A percentile compares a stretch with the other conserved stretches of the same genome.
Conservation (phyloP, 192 early-diverging fungal genomes). For the Funneliformis mosseae region DNA sequence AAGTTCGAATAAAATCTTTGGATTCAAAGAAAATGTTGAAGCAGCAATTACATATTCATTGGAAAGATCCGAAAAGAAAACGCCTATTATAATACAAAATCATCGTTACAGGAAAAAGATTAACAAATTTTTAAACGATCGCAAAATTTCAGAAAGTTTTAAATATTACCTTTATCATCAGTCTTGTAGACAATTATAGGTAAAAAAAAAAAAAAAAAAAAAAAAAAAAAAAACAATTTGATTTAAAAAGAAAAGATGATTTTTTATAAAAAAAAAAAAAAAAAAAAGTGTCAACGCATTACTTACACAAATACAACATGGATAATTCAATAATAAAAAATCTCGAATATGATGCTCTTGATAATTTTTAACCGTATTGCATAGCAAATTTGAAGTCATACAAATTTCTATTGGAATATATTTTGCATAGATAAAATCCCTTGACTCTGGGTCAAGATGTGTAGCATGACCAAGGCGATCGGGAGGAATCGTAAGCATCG, state of each 20-base stretch:
- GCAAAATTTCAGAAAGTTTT: not conserved
- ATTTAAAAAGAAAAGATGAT: too few relatives aligned
- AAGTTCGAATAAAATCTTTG: conserved; percentile 43
- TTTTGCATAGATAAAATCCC: conserved; percentile 36
- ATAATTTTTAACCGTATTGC: conserved; percentile 54
- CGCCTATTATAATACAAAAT: conserved; percentile 4
- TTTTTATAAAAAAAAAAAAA: too few relatives aligned
- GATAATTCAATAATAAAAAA: conserved; percentile 43
- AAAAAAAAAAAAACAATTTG: not conserved
- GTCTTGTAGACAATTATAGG: conserved; percentile 31
- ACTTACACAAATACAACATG: conserved; percentile 57
- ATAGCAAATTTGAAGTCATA: conserved; percentile 64
- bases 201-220: not conserved
- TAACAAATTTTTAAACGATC: not conserved
- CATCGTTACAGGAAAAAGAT: not conserved
- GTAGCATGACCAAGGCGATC: conserved; percentile 64
- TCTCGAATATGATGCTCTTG: conserved; percentile 59
- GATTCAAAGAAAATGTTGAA: conserved; percentile 38
- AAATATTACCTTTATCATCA: conserved; percentile 43
- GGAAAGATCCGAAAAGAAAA: conserved; percentile 45
- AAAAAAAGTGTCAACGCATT: not conserved
- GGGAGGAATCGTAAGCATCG: conserved; percentile 45
- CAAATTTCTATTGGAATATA: conserved; percentile 62
- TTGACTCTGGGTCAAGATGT: conserved; percentile 39
- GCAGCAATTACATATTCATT: conserved; percentile 43